A percentile compares a stretch with the other conserved stretches of the same genome.
Conservation (phyloP, 345 rosid species). For the Brassica incana region DNA sequence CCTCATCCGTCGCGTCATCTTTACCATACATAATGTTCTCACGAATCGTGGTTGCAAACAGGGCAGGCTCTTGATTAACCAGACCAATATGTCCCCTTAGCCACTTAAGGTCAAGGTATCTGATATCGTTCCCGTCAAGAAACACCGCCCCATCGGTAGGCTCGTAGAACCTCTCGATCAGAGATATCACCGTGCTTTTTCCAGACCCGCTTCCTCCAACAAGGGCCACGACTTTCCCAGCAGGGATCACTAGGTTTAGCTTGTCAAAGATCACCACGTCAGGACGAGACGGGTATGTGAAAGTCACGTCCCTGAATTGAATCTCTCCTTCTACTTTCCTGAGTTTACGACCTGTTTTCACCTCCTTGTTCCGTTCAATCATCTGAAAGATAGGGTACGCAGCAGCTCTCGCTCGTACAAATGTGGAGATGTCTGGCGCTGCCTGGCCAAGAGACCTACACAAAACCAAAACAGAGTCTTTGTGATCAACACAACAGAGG, state of each 20-base stretch:
- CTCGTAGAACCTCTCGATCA: slow-evolving; percentile 91
- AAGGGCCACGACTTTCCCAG: slow-evolving; percentile 89
- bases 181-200: slow-evolving; percentile 85
- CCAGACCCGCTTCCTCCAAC: slow-evolving; percentile 98
- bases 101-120: slow-evolving; percentile 79
- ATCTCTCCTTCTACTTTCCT: slow-evolving; percentile 68
- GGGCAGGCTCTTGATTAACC: slow-evolving; percentile 93
- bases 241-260: slow-evolving; percentile 57
- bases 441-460: slow-evolving; percentile 87
- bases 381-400: slow-evolving; percentile 89
- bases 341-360: slow-evolving; percentile 50
- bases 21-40: slow-evolving; percentile 91
- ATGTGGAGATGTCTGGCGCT: slow-evolving; percentile 80
- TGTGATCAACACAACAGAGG: neutral
- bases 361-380: slow-evolving; percentile 74
- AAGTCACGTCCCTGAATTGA: slow-evolving; percentile 62
- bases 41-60: slow-evolving; percentile 73
- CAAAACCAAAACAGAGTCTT: neutral
- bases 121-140: slow-evolving; percentile 63
- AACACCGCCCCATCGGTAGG: slow-evolving; percentile 66
- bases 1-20: slow-evolving; percentile 66
- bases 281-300: slow-evolving; percentile 86
- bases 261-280: slow-evolving; percentile 65
- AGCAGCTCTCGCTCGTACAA: slow-evolving; percentile 76
- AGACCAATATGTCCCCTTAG: slow-evolving; percentile 79